These are phyloP conservation scores for Aspergillus puulaauensis DNA, from an alignment of 2,329 filamentous ascomycete species.

Conservation along the genomic window DNA sequence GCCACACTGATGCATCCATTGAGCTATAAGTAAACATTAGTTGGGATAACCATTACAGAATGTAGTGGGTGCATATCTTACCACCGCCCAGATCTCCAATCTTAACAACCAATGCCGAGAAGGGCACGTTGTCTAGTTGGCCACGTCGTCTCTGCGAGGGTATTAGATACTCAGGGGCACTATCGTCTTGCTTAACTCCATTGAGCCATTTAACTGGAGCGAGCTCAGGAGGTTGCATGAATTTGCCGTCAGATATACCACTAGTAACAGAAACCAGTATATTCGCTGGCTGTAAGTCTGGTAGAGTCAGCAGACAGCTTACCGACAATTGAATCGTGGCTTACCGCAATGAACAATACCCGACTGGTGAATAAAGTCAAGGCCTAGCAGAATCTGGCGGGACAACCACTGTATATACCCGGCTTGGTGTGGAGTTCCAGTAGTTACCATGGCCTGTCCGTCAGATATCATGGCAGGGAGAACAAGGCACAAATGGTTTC, in stretches of 20 bases:
- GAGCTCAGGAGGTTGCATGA: not conserved
- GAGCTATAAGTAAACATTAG: not conserved
- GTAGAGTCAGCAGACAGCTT: not conserved
- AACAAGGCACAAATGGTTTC: constrained; percentile 24
- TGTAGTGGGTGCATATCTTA: not conserved
- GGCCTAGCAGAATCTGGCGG: not conserved
- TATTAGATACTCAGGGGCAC: constrained; percentile 19
- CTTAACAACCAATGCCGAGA: constrained; percentile 15
- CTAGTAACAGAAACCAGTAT: not conserved
- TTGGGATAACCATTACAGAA: not conserved
- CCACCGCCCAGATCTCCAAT: constrained; percentile 9
- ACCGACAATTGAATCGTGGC: not conserved
- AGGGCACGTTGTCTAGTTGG: constrained; percentile 13
- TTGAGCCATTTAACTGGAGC: not conserved
- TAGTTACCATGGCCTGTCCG: constrained; percentile 18
- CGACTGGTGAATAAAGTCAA: not conserved
- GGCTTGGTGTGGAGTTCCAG: constrained; percentile 11
- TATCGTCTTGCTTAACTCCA: not conserved
- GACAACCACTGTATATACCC: not conserved
- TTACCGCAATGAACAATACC: not conserved
- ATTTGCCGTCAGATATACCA: not conserved
- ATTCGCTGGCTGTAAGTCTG: not conserved
- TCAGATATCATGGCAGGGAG: constrained; percentile 26
- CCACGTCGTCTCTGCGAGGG: constrained; percentile 18
- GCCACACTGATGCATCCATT: not conserved